A percentile compares a stretch with the other conserved stretches of the same genome.
Conservation (phyloP, 2,329 filamentous ascomycete genomes). For the Alternaria sp. region DNA sequence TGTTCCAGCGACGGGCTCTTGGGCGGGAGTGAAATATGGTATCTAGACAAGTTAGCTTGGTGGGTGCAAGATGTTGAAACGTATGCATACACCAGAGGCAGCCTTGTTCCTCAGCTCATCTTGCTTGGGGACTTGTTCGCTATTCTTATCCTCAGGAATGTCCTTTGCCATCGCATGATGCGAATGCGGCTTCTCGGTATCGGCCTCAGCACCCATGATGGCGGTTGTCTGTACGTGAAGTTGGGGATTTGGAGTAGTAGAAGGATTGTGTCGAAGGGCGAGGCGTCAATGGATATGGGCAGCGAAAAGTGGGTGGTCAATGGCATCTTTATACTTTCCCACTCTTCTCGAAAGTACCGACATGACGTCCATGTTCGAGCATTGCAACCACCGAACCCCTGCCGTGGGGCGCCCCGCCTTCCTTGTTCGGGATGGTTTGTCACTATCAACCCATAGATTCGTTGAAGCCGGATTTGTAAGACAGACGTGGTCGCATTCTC, state of each 20-base stretch:
- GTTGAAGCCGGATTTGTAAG: slow-evolving; percentile 36
- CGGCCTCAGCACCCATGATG: slow-evolving; percentile 35
- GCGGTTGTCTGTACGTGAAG: not conserved
- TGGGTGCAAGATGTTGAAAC: not conserved
- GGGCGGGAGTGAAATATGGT: slow-evolving; percentile 59
- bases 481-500: slow-evolving; percentile 5
- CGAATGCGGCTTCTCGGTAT: slow-evolving; percentile 39
- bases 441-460: slow-evolving; percentile 9
- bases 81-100: slow-evolving; percentile 53
- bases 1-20: slow-evolving; percentile 58
- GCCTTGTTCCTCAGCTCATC: slow-evolving; percentile 53
- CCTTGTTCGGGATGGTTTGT: slow-evolving; percentile 18
- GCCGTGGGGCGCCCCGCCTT: slow-evolving; percentile 32
- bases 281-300: slow-evolving; percentile 11
- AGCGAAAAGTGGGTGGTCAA: slow-evolving; percentile 11
- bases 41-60: slow-evolving; percentile 37
- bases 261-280: not conserved
- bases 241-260: not conserved
- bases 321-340: slow-evolving; percentile 36
- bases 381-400: slow-evolving; percentile 13
- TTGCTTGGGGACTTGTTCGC: slow-evolving; percentile 14
- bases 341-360: slow-evolving; percentile 28
- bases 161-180: slow-evolving; percentile 46
- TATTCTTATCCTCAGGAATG: slow-evolving; percentile 41
- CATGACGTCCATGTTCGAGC: slow-evolving; percentile 29